These are phyloP conservation scores for Thermochaetoides thermophila DNA, from an alignment of 495 filamentous ascomycete species.

Conservation along the genomic window DNA sequence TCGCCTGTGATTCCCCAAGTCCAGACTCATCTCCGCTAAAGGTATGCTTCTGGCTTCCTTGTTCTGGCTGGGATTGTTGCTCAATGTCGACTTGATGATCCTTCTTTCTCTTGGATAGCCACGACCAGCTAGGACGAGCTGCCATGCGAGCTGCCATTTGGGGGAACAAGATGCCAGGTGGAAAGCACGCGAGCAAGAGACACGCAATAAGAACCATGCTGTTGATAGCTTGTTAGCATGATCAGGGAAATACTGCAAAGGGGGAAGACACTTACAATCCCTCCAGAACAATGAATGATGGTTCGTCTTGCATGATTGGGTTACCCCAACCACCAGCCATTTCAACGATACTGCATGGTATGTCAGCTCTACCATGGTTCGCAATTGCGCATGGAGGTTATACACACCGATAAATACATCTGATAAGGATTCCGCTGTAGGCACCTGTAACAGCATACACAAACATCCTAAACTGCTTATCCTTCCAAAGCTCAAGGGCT, in stretches of 20 bases:
- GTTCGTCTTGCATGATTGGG: conserved; percentile 50
- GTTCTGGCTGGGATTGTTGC: neutral
- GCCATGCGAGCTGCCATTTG: conserved; percentile 23
- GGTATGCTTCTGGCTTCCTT: neutral
- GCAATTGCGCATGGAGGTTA: neutral
- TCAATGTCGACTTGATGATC: neutral
- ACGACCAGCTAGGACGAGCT: neutral
- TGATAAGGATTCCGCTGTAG: conserved; percentile 44
- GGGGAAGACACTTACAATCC: conserved; percentile 19
- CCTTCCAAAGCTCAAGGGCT: conserved; percentile 20
- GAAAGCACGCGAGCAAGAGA: conserved; percentile 20
- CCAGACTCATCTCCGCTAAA: conserved; percentile 4
- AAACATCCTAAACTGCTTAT: conserved; percentile 37
- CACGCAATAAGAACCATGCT: conserved; percentile 25
- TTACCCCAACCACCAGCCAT: conserved; percentile 58
- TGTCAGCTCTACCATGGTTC: neutral
- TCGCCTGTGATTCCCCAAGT: neutral
- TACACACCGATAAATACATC: conserved; percentile 50
- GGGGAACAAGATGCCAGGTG: conserved; percentile 25
- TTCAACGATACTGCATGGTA: conserved; percentile 36
- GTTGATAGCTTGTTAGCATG: neutral
- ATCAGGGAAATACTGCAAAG: neutral
- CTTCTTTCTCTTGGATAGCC: neutral
- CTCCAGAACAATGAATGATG: conserved; percentile 49
- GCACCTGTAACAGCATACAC: conserved; percentile 36